Evolutionary conservation across 352 stramenopile genomes (phyloP).

Genomic region (Elongisporangium undulatum): DNA sequence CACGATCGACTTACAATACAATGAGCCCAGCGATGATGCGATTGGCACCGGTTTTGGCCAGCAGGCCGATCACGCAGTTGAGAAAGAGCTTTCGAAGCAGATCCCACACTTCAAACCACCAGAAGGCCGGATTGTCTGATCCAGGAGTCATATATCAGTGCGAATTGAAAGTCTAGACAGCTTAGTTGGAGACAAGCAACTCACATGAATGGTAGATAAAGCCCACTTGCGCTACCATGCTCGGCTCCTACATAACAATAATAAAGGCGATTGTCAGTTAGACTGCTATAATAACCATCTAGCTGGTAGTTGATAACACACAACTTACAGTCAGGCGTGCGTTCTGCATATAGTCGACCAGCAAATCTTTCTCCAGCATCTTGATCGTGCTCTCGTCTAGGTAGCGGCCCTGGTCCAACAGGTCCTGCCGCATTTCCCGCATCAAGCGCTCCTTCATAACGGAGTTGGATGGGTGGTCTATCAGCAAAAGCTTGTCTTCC

Average conservation of each 20-base stretch:
- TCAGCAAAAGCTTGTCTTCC: constrained; percentile 39
- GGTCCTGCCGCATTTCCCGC: constrained; percentile 40
- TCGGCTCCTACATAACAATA: constrained; percentile 40
- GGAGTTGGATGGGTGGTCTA: constrained; percentile 28
- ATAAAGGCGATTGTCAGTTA: background rate
- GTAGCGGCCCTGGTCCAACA: constrained; percentile 31
- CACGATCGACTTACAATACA: constrained; percentile 40
- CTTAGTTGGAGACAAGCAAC: background rate
- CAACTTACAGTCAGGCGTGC: constrained; percentile 41
- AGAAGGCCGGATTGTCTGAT: constrained; percentile 53
- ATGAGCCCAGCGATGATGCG: constrained; percentile 66
- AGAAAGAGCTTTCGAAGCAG: constrained; percentile 66
- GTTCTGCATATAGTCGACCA: constrained; percentile 51
- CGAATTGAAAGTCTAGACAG: background rate
- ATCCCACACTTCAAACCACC: constrained; percentile 81
- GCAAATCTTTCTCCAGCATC: constrained; percentile 42
- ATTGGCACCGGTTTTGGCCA: constrained; percentile 61
- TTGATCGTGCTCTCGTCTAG: constrained; percentile 41
- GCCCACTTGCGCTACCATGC: constrained; percentile 62
- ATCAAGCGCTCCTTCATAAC: constrained; percentile 42
- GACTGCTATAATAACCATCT: background rate
- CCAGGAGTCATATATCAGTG: background rate
- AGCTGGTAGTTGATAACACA: background rate
- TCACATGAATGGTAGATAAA: constrained; percentile 76
- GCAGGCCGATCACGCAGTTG: constrained; percentile 58